These are phyloP conservation scores for Aspergillus hortae DNA, from an alignment of 2,329 filamentous ascomycete species.

Conservation along the genomic window DNA sequence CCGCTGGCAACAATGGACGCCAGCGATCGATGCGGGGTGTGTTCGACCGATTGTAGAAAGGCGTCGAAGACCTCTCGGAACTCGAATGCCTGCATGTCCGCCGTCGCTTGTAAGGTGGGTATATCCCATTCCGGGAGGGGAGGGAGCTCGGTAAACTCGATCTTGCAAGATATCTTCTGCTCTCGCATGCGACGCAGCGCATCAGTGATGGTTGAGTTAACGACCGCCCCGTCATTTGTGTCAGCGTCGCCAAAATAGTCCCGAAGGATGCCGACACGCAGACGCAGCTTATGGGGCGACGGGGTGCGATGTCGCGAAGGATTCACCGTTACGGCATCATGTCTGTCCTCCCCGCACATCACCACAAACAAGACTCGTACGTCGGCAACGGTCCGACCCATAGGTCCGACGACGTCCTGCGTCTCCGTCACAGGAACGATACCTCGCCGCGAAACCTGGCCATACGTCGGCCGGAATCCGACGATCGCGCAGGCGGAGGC, in stretches of 20 bases:
- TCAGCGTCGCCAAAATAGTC: not conserved
- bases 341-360: constrained; percentile 18
- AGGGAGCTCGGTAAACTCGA: constrained; percentile 2
- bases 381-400: constrained; percentile 45
- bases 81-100: constrained; percentile 62
- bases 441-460: constrained; percentile 49
- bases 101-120: constrained; percentile 34
- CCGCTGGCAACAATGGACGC: constrained; percentile 49
- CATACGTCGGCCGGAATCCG: constrained; percentile 56
- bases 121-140: constrained; percentile 13
- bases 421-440: constrained; percentile 56
- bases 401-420: constrained; percentile 56
- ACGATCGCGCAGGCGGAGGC: constrained; percentile 60
- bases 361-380: constrained; percentile 23
- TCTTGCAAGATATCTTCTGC: not conserved
- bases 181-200: constrained; percentile 32
- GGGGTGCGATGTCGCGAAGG: not conserved
- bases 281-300: not conserved
- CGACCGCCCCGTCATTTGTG: constrained; percentile 32
- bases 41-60: constrained; percentile 48
- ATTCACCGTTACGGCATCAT: not conserved
- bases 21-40: constrained; percentile 36
- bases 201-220: constrained; percentile 52
- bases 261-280: not conserved
- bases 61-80: constrained; percentile 53